A percentile compares a stretch with the other conserved stretches of the same genome.
Evolutionary conservation across 352 stramenopile species (phyloP).

Genomic region (Pythium apleroticum): DNA sequence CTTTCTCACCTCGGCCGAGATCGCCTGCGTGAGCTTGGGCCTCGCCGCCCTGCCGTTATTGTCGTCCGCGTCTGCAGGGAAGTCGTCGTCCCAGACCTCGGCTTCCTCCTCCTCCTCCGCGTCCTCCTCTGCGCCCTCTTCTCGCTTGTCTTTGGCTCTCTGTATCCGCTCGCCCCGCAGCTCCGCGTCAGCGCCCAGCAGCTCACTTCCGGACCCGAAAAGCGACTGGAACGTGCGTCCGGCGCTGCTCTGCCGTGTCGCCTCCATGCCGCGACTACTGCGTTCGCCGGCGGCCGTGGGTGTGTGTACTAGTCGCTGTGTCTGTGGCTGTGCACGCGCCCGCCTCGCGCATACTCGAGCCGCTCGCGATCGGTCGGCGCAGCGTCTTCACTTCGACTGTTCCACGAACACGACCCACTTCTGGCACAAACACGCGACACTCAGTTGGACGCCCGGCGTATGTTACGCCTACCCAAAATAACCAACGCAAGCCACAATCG

Average conservation of each 20-base stretch:
- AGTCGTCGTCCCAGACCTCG: slow-evolving; percentile 58
- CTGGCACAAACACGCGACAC: slow-evolving; percentile 10
- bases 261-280: neutral
- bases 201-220: slow-evolving; percentile 35
- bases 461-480: neutral
- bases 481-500: slow-evolving; percentile 13
- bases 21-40: neutral
- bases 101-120: slow-evolving; percentile 45
- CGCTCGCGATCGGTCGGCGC: slow-evolving; percentile 13
- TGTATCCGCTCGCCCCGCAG: slow-evolving; percentile 1
- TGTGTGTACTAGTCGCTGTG: neutral
- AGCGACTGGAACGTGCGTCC: slow-evolving; percentile 76
- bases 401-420: slow-evolving; percentile 23
- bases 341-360: slow-evolving; percentile 22
- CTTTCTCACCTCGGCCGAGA: slow-evolving; percentile 14
- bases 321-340: slow-evolving; percentile 4
- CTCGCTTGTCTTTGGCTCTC: neutral
- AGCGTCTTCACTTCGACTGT: slow-evolving; percentile 18
- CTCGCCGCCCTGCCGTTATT: slow-evolving; percentile 1
- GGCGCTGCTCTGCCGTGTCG: slow-evolving; percentile 28
- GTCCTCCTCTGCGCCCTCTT: neutral
- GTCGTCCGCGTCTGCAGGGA: slow-evolving; percentile 13
- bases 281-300: neutral
- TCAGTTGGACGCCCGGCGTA: slow-evolving; percentile 6
- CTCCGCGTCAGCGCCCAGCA: slow-evolving; percentile 11